These are phyloP conservation scores for Sporothrix pseudoabietina DNA, from an alignment of 2,329 filamentous ascomycete species.

Conservation along the genomic window DNA sequence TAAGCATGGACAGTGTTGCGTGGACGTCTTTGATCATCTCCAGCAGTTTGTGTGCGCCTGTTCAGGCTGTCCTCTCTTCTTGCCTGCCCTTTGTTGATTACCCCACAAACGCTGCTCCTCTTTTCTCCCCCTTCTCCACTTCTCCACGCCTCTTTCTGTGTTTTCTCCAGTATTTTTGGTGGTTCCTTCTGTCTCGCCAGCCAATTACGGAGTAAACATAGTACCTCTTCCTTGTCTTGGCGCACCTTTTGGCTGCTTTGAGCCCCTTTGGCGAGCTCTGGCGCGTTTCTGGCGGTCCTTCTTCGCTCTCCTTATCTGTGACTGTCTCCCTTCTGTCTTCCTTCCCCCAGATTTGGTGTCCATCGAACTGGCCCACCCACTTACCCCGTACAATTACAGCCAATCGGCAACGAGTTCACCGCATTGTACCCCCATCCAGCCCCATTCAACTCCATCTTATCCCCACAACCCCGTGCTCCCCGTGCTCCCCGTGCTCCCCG, in stretches of 20 bases:
- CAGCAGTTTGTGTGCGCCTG: neutral
- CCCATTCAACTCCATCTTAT: neutral
- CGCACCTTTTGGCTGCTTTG: neutral
- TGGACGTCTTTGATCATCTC: neutral
- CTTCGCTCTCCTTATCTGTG: neutral
- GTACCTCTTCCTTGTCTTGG: neutral
- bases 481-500: neutral
- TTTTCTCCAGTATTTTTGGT: neutral
- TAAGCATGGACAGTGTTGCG: neutral
- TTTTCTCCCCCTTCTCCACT: neutral
- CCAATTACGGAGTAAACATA: neutral
- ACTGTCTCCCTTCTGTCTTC: neutral
- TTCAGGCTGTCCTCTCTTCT: neutral
- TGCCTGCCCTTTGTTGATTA: neutral
- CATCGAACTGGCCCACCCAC: neutral
- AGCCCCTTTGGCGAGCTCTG: neutral
- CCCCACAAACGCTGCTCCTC: conserved; percentile 9
- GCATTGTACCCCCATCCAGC: neutral
- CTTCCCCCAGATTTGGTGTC: conserved; percentile 17
- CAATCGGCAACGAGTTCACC: conserved; percentile 24
- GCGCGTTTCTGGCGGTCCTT: neutral
- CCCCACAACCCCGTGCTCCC: neutral
- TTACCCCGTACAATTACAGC: conserved; percentile 9
- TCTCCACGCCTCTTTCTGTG: conserved; percentile 6
- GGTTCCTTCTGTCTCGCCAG: neutral